Evolutionary conservation across 139 green algal genomes (phyloP).

Genomic region (Parachlorella kessleri): DNA sequence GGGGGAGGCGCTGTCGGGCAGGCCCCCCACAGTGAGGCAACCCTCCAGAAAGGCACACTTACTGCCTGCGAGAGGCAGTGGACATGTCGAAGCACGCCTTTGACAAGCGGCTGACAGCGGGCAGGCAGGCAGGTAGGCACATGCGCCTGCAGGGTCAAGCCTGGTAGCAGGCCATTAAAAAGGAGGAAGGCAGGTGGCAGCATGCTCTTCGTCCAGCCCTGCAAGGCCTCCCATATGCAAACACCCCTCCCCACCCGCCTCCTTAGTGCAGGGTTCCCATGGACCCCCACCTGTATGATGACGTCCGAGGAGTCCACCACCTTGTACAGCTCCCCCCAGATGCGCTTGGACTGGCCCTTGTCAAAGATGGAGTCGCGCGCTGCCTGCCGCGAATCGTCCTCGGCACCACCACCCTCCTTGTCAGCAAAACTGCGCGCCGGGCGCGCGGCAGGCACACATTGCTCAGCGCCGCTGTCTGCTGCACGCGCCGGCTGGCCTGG

Average conservation of each 20-base stretch:
- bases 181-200: too few species aligned
- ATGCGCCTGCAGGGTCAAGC: too few species aligned
- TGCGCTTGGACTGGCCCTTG: slow-evolving; percentile 97
- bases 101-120: neutral
- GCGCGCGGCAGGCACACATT: slow-evolving; percentile 1
- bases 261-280: neutral
- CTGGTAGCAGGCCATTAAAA: too few species aligned
- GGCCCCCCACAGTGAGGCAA: too few species aligned
- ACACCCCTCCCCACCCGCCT: neutral
- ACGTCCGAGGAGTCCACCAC: slow-evolving; percentile 93
- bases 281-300: slow-evolving; percentile 84
- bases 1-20: too few species aligned
- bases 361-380: slow-evolving; percentile 76
- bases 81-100: neutral
- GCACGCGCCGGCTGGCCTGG: neutral
- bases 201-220: neutral
- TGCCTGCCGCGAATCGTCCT: slow-evolving; percentile 28
- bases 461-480: neutral
- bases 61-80: too few species aligned
- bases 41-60: too few species aligned
- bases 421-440: neutral
- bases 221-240: neutral
- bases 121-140: neutral
- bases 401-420: slow-evolving; percentile 8
- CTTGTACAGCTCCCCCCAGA: slow-evolving; percentile 99